phyloP scores from a whole-genome alignment of 768 basidiomycete genomes.

The Sporobolomyces pararoseus region DNA sequence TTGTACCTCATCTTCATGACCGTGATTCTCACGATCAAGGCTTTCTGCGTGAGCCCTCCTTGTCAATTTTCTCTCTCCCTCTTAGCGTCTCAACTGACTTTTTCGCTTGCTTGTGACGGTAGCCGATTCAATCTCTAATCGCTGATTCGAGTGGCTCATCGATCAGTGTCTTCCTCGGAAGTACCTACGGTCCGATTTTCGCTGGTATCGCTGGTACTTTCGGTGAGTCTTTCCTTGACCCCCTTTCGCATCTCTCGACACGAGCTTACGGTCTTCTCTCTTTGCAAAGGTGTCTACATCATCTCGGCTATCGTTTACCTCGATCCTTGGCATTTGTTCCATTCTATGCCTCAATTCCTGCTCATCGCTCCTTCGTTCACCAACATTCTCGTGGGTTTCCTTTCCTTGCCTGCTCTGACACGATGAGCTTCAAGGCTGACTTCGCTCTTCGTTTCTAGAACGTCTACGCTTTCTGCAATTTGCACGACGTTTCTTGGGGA shows the following conservation, averaged over 20 bases:
- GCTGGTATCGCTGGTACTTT: slow-evolving; percentile 45
- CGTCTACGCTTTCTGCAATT: slow-evolving; percentile 94
- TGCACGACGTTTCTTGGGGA: slow-evolving; percentile 89
- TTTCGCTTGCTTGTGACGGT: neutral
- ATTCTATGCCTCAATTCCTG: slow-evolving; percentile 85
- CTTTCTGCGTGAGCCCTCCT: slow-evolving; percentile 56
- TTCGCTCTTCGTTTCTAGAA: slow-evolving; percentile 51
- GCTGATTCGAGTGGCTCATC: neutral
- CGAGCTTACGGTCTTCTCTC: slow-evolving; percentile 58
- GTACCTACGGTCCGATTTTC: slow-evolving; percentile 43
- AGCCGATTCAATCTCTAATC: slow-evolving; percentile 40
- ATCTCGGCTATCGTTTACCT: slow-evolving; percentile 48
- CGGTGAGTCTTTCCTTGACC: neutral
- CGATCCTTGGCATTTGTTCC: slow-evolving; percentile 97
- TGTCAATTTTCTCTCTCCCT: too few species aligned
- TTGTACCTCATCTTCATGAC: slow-evolving; percentile 71
- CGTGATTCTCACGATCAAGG: slow-evolving; percentile 58
- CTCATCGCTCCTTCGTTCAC: slow-evolving; percentile 87
- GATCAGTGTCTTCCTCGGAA: slow-evolving; percentile 37
- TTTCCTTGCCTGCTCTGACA: too few species aligned
- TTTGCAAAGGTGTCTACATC: slow-evolving; percentile 64
- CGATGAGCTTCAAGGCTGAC: neutral
- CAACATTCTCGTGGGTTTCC: slow-evolving; percentile 59
- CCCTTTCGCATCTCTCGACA: slow-evolving; percentile 55
- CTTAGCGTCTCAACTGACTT: neutral